Conservation (phyloP, 2,329 filamentous ascomycete species). For the Aspergillus neoniger region DNA sequence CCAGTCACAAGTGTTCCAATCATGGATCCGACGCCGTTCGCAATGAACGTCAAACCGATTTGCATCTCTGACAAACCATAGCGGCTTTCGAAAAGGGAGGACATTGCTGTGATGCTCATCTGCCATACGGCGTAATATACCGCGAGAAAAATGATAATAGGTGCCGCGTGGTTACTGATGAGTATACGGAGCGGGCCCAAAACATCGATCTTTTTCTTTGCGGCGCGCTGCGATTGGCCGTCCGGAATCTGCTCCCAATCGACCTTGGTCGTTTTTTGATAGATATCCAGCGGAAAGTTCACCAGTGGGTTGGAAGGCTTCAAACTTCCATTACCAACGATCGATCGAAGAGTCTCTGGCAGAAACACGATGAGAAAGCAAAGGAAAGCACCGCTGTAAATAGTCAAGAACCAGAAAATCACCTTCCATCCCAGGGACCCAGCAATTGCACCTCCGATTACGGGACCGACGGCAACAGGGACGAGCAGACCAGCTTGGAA, state of each 20-base stretch:
- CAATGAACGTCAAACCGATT: constrained; percentile 56
- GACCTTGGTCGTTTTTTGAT: constrained; percentile 12
- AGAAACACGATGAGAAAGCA: constrained; percentile 51
- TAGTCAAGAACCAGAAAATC: constrained; percentile 70
- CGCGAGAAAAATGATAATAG: constrained; percentile 52
- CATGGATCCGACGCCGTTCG: constrained; percentile 58
- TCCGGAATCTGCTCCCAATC: background rate
- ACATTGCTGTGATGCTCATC: constrained; percentile 58
- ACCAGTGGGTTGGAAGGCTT: background rate
- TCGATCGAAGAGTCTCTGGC: constrained; percentile 52
- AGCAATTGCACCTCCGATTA: constrained; percentile 65
- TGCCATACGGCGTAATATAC: constrained; percentile 58
- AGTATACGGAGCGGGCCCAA: constrained; percentile 52
- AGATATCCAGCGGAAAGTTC: constrained; percentile 5
- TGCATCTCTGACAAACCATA: constrained; percentile 51
- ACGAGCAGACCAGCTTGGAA: constrained; percentile 60
- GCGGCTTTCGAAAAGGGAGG: constrained; percentile 48
- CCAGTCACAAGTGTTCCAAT: constrained; percentile 56
- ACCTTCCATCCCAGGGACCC: constrained; percentile 67
- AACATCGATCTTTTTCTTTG: constrained; percentile 47
- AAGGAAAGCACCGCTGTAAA: constrained; percentile 49
- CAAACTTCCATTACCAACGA: constrained; percentile 37
- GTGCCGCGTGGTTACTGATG: constrained; percentile 45
- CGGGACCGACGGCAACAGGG: constrained; percentile 55
- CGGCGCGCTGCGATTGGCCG: constrained; percentile 6